Conservation (phyloP, 2,329 filamentous ascomycete genomes). For the Ceratocystis smalleyi region DNA sequence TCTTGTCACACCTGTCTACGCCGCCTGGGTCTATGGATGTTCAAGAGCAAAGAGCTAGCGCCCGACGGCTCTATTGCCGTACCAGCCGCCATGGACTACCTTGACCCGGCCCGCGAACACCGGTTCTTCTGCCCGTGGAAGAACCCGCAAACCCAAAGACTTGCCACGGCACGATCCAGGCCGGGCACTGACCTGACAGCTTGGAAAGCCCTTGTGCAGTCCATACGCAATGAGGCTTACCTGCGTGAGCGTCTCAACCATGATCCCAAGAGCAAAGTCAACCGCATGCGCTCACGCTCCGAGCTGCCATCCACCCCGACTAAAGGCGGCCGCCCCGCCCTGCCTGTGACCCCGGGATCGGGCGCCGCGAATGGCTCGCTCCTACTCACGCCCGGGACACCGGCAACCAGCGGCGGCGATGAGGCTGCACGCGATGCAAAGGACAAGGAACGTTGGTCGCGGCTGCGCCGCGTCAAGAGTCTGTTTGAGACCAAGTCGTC, state of each 20-base stretch:
- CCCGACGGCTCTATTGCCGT: slow-evolving; percentile 37
- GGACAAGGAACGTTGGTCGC: slow-evolving; percentile 60
- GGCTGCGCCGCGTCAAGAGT: slow-evolving; percentile 54
- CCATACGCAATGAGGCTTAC: slow-evolving; percentile 43
- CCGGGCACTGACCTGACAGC: slow-evolving; percentile 30
- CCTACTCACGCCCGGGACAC: neutral
- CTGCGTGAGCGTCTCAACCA: slow-evolving; percentile 25
- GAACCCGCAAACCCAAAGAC: slow-evolving; percentile 45
- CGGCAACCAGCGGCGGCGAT: neutral
- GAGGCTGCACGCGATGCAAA: slow-evolving; percentile 36
- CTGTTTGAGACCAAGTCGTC: slow-evolving; percentile 50
- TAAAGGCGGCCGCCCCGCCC: slow-evolving; percentile 19
- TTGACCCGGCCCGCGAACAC: slow-evolving; percentile 58
- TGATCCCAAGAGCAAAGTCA: slow-evolving; percentile 6
- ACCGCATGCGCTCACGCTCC: slow-evolving; percentile 14
- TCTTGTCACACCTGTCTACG: slow-evolving; percentile 77
- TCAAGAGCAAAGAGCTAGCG: slow-evolving; percentile 56
- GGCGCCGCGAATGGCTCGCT: neutral
- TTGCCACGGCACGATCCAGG: slow-evolving; percentile 23
- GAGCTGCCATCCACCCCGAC: slow-evolving; percentile 8
- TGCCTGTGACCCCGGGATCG: neutral
- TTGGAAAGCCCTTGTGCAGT: slow-evolving; percentile 40
- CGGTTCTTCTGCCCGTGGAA: slow-evolving; percentile 76
- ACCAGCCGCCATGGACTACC: slow-evolving; percentile 46
- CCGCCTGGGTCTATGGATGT: slow-evolving; percentile 86